Evolutionary conservation across 495 filamentous ascomycete genomes (phyloP).

Genomic region (Neurospora sp.): DNA sequence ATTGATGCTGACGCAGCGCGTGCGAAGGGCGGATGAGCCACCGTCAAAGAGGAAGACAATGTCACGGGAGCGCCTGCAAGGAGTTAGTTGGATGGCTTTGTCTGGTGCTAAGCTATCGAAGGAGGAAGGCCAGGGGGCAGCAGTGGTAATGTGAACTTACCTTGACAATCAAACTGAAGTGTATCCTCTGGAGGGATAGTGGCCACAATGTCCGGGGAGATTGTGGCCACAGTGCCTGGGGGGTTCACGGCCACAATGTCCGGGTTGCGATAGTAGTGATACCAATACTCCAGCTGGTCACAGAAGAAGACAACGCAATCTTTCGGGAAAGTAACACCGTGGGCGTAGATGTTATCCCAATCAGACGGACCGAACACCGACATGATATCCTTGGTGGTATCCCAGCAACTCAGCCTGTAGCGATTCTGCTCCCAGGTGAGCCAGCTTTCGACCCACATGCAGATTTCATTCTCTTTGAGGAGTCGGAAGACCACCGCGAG

Average conservation of each 20-base stretch:
- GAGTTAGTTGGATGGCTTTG: not conserved
- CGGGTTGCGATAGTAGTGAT: not conserved
- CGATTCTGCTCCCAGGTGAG: slow-evolving; percentile 7
- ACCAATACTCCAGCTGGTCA: slow-evolving; percentile 1
- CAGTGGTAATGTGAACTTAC: not conserved
- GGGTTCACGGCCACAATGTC: not conserved
- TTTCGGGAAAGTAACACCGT: not conserved
- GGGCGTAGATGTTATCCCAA: not conserved
- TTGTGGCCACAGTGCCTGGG: not conserved
- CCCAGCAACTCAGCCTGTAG: slow-evolving; percentile 14
- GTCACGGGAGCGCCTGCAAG: not conserved
- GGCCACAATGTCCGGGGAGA: not conserved
- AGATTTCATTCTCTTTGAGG: slow-evolving; percentile 21
- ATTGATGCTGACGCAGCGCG: not conserved
- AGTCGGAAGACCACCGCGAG: slow-evolving; percentile 24
- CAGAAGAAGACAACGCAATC: slow-evolving; percentile 1
- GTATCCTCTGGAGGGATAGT: not conserved
- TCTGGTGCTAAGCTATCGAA: not conserved
- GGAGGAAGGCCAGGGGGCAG: not conserved
- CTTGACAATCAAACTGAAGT: not conserved
- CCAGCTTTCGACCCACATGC: slow-evolving; percentile 16
- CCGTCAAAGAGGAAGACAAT: not conserved
- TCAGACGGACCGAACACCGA: slow-evolving; percentile 8
- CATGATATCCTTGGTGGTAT: slow-evolving; percentile 16
- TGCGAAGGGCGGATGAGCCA: not conserved